Conservation (phyloP, 2,329 filamentous ascomycete species). For the Calonectria pseudoturangicola region DNA sequence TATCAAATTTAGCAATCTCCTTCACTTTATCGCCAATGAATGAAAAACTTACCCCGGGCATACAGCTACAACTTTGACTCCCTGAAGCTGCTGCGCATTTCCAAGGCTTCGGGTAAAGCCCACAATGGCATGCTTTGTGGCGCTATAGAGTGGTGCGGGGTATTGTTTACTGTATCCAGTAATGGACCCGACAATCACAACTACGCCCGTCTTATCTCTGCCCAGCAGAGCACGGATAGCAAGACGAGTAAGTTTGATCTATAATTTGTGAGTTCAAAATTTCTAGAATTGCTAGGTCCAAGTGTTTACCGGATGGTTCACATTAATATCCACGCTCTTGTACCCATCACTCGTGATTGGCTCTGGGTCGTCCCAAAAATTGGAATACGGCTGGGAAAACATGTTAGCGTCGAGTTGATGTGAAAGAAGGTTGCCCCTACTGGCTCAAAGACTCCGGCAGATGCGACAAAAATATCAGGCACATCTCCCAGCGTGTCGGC, state of each 20-base stretch:
- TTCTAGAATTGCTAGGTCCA: neutral
- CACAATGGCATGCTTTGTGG: slow-evolving; percentile 28
- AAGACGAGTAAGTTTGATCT: slow-evolving; percentile 35
- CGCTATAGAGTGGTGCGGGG: slow-evolving; percentile 30
- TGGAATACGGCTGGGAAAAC: slow-evolving; percentile 28
- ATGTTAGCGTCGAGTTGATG: neutral
- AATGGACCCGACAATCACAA: slow-evolving; percentile 30
- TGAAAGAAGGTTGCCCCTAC: neutral
- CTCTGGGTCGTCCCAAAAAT: slow-evolving; percentile 38
- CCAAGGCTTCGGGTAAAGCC: slow-evolving; percentile 26
- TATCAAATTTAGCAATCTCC: neutral
- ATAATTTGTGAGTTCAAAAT: neutral
- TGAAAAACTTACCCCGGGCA: slow-evolving; percentile 19
- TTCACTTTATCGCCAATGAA: too few species aligned
- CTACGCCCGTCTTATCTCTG: slow-evolving; percentile 34
- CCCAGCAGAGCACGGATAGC: slow-evolving; percentile 37
- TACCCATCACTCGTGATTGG: slow-evolving; percentile 28
- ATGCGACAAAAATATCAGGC: slow-evolving; percentile 34
- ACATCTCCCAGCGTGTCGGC: slow-evolving; percentile 24
- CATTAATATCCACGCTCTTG: slow-evolving; percentile 34
- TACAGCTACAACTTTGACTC: slow-evolving; percentile 24
- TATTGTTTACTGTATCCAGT: slow-evolving; percentile 36
- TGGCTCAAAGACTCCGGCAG: slow-evolving; percentile 35
- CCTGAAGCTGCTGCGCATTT: slow-evolving; percentile 10
- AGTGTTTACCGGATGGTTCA: slow-evolving; percentile 26